These are phyloP conservation scores for Cryptococcus sp. DNA, from an alignment of 1,284 basidiomycete species.

Conservation along the genomic window DNA sequence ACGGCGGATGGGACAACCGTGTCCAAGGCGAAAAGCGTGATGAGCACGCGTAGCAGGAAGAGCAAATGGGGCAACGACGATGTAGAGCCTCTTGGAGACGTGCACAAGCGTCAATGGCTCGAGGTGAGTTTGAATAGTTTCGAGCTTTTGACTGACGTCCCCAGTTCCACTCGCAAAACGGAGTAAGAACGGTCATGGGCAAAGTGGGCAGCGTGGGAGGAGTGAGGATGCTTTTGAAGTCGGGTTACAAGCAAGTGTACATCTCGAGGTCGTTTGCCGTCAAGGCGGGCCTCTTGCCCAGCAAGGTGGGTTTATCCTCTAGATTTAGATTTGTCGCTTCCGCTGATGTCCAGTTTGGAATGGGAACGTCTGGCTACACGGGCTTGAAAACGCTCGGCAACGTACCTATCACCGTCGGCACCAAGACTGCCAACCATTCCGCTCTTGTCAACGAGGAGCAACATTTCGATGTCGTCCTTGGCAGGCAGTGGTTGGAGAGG, in stretches of 20 bases:
- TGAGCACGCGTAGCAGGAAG: constrained; percentile 27
- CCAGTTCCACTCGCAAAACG: constrained; percentile 80
- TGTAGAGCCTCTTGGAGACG: constrained; percentile 39
- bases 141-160: not conserved
- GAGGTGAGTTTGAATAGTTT: constrained; percentile 24
- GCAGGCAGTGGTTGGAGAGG: constrained; percentile 88
- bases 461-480: constrained; percentile 94
- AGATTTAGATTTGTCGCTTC: not conserved
- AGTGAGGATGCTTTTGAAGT: constrained; percentile 90
- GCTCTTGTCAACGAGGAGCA: constrained; percentile 79
- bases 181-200: constrained; percentile 87
- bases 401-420: constrained; percentile 59
- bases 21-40: constrained; percentile 6
- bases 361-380: constrained; percentile 42
- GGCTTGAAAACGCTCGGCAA: constrained; percentile 57
- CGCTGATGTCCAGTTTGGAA: constrained; percentile 26
- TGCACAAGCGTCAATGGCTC: constrained; percentile 32
- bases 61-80: constrained; percentile 42
- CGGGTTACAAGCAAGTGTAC: constrained; percentile 92
- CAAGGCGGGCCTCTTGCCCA: constrained; percentile 81
- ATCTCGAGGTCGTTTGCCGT: constrained; percentile 89
- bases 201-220: constrained; percentile 83
- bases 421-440: constrained; percentile 49
- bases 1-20: not conserved
- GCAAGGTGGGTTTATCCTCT: constrained; percentile 31